Percentiles rank a stretch among this genome's conserved stretches.
These are phyloP conservation scores for Melampsora americana DNA, from an alignment of 1,284 basidiomycete species.

Conservation along the genomic window DNA sequence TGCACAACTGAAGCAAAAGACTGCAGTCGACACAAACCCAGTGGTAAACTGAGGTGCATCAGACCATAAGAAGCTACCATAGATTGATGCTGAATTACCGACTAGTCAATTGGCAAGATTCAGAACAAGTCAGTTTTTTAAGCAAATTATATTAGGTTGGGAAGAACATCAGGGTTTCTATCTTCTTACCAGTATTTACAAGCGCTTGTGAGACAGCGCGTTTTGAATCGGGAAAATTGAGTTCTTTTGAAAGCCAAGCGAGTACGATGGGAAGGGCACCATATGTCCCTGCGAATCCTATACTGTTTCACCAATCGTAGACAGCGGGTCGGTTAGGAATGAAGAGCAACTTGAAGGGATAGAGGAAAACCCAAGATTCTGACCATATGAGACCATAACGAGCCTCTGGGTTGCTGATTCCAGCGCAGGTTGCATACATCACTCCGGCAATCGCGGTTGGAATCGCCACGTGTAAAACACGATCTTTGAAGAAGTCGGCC, in stretches of 20 bases:
- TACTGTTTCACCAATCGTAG: background rate
- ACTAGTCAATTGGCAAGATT: constrained; percentile 44
- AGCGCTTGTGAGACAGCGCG: constrained; percentile 56
- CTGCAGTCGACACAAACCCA: constrained; percentile 12
- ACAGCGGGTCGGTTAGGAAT: background rate
- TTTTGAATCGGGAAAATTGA: constrained; percentile 55
- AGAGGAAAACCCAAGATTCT: background rate
- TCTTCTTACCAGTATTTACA: constrained; percentile 51
- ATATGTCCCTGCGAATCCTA: constrained; percentile 58
- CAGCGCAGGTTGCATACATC: constrained; percentile 23
- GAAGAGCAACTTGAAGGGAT: no score
- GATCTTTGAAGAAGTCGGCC: constrained; percentile 29
- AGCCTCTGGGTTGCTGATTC: background rate
- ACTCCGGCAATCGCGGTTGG: constrained; percentile 21
- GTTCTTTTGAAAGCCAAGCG: constrained; percentile 56
- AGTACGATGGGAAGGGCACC: constrained; percentile 56
- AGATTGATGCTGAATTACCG: constrained; percentile 56
- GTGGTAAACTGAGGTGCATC: constrained; percentile 17
- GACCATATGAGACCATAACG: constrained; percentile 28
- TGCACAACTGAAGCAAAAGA: constrained; percentile 17
- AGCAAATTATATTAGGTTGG: constrained; percentile 46
- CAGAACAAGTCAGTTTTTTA: background rate
- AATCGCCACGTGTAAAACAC: constrained; percentile 14
- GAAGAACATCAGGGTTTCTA: constrained; percentile 45
- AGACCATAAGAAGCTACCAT: constrained; percentile 59